Evolutionary conservation across 1,284 basidiomycete species (phyloP), one percentile per base, ranked within the genome.

Genomic region (Papiliotrema fonsecae): DNA sequence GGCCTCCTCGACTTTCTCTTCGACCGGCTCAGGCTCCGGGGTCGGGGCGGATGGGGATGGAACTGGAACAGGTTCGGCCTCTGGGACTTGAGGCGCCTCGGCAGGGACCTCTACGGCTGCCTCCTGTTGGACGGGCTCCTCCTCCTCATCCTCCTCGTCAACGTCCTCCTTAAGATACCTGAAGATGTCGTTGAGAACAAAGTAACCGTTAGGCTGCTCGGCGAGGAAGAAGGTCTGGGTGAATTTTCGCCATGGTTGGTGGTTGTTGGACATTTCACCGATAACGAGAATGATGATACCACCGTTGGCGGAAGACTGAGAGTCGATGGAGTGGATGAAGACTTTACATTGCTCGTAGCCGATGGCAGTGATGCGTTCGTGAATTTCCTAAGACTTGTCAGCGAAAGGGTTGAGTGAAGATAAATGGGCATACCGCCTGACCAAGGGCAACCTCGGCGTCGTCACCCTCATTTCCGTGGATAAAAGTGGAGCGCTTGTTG

Each of bases 101-200:
- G 55, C 56, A 14, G 58, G 48, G 38, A 57, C 49, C 38, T 56
- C 55, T 42, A 63, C 57, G 31, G 63, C 58, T 30, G 51, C 52
- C 50, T 60, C 54, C 25, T 57, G 66, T 25, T 54, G 56, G 27
- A 44, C 51, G 1, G 48, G 51, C 38, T 56, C 64, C 39, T 65
- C 67, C 2, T 65, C 79, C 50, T 76, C 76, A 46, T 88, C 86
- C 49, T 88, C 88, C 36, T 79, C 78, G 55, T 89, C 86, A 32
- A 83, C 79, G 65, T 97, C 93, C 76, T 97, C 93, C 78, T 96
- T 96, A 58, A 98, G 79, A 80, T 94, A 97, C 57, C 94, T 87
- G 85, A 98, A 99, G 77, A 98, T 97, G 77, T 99, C 96, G 77
- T 99, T 99, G 73, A 99, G 84, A 55, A 99, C 96, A 74, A 92